Base-by-base conservation (phyloP, 306 rosid genomes). In the Albizia julibrissin region DNA sequence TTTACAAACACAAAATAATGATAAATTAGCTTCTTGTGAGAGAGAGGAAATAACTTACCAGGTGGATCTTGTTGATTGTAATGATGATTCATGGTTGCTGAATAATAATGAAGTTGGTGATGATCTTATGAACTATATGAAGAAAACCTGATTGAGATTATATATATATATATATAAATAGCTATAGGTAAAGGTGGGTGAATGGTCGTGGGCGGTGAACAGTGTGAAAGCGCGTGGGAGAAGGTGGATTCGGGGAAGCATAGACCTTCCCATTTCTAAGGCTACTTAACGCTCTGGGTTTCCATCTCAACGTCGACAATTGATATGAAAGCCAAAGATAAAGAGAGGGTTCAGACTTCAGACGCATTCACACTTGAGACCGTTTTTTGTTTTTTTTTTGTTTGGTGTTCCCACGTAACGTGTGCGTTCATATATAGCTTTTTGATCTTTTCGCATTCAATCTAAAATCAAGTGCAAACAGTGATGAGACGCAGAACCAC, bases 61-160 rank as follows among this genome's bases (percentile, higher is more conserved):
- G 89, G 85, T 16, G 87, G 18, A 77, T 83, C 24, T 77, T 86
- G 89, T 77, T 80, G 87, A 80, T 75, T 80, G 74, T 67, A 24
- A 74, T 80, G 67, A 59, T 11, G 40, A 52, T 7, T 52, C 87
- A 86, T 86, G 54, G 33, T 67, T 84, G 13, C 56, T 33, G 75
- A 62, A 61, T 19, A 52, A 49, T 15, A 49, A 49, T 49, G 56
- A 49, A 16, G 5, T 16, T 18, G 69, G 22, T 42, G 79, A 13
- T 34, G 72, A 19, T 21, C 47, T 33, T 67, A 40, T 34, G 26
- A 67, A 67, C 27, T 67, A 14, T 34, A 14, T 52, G n/a, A 42
- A 34, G 15, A 67, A 9, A 46, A 46, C 15, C 15, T n/a, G 72
- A 61, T 24, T 61, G 68, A 61, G 72, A 67, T 33, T 46, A 7